Percentiles rank a stretch among this genome's conserved stretches.
These are phyloP conservation scores for Bryopsis sp. DNA, from an alignment of 139 green algal species.

Conservation along the genomic window DNA sequence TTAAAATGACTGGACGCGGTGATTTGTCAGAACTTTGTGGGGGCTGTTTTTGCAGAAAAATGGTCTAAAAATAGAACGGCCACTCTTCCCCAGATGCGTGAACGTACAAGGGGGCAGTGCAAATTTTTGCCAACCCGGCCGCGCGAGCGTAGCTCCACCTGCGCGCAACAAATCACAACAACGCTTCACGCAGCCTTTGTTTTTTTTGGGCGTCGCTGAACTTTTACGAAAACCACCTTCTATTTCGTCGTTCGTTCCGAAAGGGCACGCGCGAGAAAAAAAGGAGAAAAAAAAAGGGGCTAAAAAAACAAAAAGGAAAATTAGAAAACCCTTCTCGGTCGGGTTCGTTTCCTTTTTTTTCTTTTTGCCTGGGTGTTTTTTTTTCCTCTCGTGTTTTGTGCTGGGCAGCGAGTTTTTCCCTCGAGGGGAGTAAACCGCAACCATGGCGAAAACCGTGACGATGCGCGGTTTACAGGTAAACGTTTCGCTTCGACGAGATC, in stretches of 20 bases:
- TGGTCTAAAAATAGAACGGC: too few relatives aligned
- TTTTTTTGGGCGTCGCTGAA: too few relatives aligned
- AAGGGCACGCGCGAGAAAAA: neutral
- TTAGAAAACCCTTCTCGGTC: neutral
- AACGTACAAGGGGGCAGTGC: too few relatives aligned
- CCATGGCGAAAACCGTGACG: constrained; percentile 4
- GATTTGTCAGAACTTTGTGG: too few relatives aligned
- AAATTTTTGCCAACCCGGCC: too few relatives aligned
- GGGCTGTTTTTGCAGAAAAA: too few relatives aligned
- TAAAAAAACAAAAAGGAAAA: neutral
- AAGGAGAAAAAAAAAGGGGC: neutral
- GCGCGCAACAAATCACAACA: too few relatives aligned
- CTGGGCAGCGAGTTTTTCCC: neutral
- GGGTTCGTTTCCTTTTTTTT: neutral
- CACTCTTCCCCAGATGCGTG: too few relatives aligned
- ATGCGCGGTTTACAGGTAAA: constrained; percentile 16
- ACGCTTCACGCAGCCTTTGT: too few relatives aligned
- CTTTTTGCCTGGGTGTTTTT: neutral
- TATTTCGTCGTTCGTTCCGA: neutral
- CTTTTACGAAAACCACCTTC: too few relatives aligned
- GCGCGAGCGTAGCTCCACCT: too few relatives aligned
- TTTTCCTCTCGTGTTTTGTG: neutral
- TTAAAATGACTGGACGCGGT: too few relatives aligned
- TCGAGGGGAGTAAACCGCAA: neutral
- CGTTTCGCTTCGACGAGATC: neutral